Conservation (phyloP, 2,329 filamentous ascomycete genomes). For the Tolypocladium paradoxum region DNA sequence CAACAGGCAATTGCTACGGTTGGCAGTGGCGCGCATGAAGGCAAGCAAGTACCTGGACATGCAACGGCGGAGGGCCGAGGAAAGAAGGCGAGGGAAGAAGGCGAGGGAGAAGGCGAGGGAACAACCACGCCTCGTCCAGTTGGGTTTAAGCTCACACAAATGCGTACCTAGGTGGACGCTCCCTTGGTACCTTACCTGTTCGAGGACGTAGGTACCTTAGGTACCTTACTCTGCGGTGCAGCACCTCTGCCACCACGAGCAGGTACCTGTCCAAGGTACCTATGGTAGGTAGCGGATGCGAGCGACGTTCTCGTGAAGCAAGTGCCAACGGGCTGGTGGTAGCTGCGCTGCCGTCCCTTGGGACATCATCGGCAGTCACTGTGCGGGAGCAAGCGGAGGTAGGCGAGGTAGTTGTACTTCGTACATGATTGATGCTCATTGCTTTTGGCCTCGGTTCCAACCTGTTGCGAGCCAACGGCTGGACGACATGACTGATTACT, state of each 20-base stretch:
- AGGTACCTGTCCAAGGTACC: not conserved
- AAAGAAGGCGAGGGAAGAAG: not conserved
- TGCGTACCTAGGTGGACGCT: too few relatives aligned
- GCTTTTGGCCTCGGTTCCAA: too few relatives aligned
- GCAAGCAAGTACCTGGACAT: not conserved
- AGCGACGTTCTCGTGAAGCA: not conserved
- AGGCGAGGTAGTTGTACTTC: not conserved
- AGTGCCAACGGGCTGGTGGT: not conserved
- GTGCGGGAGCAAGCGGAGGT: not conserved
- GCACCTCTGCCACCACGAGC: not conserved
- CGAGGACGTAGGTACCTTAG: not conserved
- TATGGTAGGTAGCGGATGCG: not conserved
- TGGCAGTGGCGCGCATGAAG: not conserved
- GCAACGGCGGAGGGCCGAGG: not conserved
- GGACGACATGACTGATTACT: too few relatives aligned
- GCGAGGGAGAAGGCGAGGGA: not conserved
- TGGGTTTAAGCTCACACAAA: not conserved
- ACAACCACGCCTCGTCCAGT: not conserved
- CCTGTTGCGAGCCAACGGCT: too few relatives aligned
- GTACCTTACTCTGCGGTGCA: too few relatives aligned
- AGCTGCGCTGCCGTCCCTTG: not conserved
- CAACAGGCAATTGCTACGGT: not conserved
- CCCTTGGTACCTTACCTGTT: too few relatives aligned
- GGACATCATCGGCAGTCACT: not conserved
- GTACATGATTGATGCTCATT: not conserved